These are phyloP conservation scores for Scleroderma citrinum DNA, from an alignment of 768 basidiomycete genomes.

Conservation along the genomic window DNA sequence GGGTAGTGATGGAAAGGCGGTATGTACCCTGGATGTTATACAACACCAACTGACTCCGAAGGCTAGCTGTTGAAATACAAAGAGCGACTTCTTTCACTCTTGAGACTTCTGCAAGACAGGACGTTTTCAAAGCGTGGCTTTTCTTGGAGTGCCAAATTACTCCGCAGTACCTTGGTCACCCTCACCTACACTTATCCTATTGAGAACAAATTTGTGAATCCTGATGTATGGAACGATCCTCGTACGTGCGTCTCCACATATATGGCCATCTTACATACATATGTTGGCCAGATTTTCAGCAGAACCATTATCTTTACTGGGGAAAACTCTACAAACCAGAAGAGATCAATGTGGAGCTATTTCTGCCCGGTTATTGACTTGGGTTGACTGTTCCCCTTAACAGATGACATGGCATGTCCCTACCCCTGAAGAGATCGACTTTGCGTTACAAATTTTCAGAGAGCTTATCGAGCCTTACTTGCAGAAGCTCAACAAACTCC, in stretches of 20 bases:
- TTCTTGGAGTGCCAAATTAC: conserved; percentile 68
- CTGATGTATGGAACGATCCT: conserved; percentile 70
- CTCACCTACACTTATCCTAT: conserved; percentile 70
- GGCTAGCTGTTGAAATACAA: conserved; percentile 64
- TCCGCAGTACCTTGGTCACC: conserved; percentile 70
- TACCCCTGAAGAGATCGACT: conserved; percentile 58
- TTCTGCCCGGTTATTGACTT: conserved; percentile 9
- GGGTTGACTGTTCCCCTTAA: conserved; percentile 45
- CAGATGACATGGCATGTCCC: conserved; percentile 15
- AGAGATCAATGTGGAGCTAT: conserved; percentile 63
- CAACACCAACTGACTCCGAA: conserved; percentile 4
- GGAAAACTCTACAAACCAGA: conserved; percentile 71
- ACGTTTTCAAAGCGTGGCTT: conserved; percentile 89
- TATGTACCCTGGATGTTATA: neutral
- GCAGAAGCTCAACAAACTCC: conserved; percentile 57
- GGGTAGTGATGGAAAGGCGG: conserved; percentile 50
- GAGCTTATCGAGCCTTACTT: conserved; percentile 61
- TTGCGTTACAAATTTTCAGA: conserved; percentile 74
- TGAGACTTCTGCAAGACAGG: conserved; percentile 65
- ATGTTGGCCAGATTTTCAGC: neutral
- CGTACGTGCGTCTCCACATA: conserved; percentile 41
- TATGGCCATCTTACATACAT: neutral
- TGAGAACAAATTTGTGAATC: conserved; percentile 77
- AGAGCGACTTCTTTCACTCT: conserved; percentile 53
- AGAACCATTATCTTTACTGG: conserved; percentile 45